Conservation (phyloP, 345 rosid species). For the Rubroshorea leprosula region DNA sequence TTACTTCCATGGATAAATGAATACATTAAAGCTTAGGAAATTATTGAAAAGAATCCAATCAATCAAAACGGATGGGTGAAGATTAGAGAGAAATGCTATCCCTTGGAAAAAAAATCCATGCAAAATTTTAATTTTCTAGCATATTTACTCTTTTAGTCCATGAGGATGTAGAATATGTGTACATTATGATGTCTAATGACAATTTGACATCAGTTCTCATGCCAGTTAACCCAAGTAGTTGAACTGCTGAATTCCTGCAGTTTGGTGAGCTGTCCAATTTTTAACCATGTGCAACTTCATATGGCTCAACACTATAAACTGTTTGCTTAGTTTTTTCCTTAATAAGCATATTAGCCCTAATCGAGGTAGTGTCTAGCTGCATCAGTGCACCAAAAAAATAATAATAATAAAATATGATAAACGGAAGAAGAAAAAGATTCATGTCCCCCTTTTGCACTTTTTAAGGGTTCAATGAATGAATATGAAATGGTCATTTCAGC, state of each 20-base stretch:
- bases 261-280: slow-evolving; percentile 24
- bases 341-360: neutral
- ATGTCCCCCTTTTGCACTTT: neutral
- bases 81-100: too few species aligned
- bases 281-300: slow-evolving; percentile 6
- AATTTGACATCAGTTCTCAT: slow-evolving; percentile 8
- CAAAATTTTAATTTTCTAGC: too few species aligned
- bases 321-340: slow-evolving; percentile 17
- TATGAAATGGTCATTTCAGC: neutral
- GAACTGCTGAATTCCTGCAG: slow-evolving; percentile 26
- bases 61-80: too few species aligned
- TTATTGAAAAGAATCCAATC: too few species aligned
- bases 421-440: neutral
- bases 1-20: too few species aligned
- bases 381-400: neutral
- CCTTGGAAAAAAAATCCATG: too few species aligned
- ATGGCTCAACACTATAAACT: slow-evolving; percentile 9
- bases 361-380: slow-evolving; percentile 2
- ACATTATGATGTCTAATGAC: slow-evolving; percentile 6
- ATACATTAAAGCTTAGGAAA: too few species aligned
- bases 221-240: slow-evolving; percentile 23
- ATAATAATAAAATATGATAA: neutral
- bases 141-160: neutral
- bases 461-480: neutral
- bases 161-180: neutral